Base-by-base conservation (phyloP, 768 basidiomycete species). In the Holtermannia corniformis region DNA sequence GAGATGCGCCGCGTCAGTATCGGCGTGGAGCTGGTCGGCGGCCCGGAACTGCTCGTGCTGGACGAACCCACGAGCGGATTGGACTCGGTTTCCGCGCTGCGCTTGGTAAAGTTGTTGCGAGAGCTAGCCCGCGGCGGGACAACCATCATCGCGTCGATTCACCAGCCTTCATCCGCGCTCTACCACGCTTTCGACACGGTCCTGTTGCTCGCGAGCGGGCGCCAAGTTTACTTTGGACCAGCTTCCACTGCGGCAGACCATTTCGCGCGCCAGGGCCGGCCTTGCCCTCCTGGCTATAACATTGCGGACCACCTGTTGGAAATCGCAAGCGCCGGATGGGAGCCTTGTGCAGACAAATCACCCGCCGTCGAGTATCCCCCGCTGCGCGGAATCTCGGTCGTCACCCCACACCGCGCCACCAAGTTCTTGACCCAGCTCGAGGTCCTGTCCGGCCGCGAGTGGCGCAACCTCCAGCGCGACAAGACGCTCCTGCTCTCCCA, bases 281-380 rank as follows among this genome's bases (percentile, higher is more conserved):
- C 78, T 10, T 88, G 82, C 63, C 84, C 80, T 5, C 77, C 81
- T 46, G 89, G 87, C 0, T 91, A 92, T 74, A 95, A 95, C 62
- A 80, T 92, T 16, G 90, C 92, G 0, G 92, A 96, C 68, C 87
- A 92, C 63, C 78, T 95, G 11, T 77, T 96, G 20, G 91, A 95
- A 59, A 78, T 96, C 48, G 90, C 90, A 1, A 84, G 81, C 61
- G 80, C 49, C 0, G 44, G 44, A 28, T 19, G 49, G 19, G 56
- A 62, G 20, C 2, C 41, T 62, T 2, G 21, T 51, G 21, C 5
- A 11, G 27, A 16, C 20, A 48, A 14, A 22, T 25, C n/a, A 23
- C 24, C 40, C 22, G 10, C 20, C 14, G 19, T 24, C 48, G 32
- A 16, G 16, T 49, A 19, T 19, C 11, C 14, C 40, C n/a, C 27